Evolutionary conservation across 225 moss, liverwort and hornwort genomes (phyloP).

Genomic region (Physcomitrellopsis africana): DNA sequence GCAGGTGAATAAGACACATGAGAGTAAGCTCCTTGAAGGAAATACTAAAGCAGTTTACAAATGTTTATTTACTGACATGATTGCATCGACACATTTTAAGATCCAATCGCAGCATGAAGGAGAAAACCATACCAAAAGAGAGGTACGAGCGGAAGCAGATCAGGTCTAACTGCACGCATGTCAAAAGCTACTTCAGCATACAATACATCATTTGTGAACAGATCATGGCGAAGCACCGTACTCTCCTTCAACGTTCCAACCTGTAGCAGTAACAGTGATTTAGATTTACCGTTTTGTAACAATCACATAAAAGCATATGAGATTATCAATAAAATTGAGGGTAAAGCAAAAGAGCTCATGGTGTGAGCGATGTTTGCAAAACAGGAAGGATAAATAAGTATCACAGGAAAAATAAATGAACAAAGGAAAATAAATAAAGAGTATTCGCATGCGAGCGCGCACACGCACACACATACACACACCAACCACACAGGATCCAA

Average conservation of each 20-base stretch:
- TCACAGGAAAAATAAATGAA: no score
- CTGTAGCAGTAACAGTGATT: conserved; percentile 37
- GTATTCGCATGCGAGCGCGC: no score
- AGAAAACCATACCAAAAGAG: conserved; percentile 79
- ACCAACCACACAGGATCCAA: no score
- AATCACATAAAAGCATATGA: neutral
- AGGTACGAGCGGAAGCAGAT: conserved; percentile 89
- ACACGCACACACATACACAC: no score
- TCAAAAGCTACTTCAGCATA: conserved; percentile 95
- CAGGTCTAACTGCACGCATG: conserved; percentile 83
- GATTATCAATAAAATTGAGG: neutral
- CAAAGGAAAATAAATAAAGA: no score
- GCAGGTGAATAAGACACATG: neutral
- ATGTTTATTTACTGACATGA: neutral
- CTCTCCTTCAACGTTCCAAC: conserved; percentile 83
- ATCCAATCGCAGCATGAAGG: neutral
- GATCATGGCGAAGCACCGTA: conserved; percentile 81
- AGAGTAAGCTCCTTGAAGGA: neutral
- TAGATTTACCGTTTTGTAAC: neutral
- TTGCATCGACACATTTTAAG: neutral
- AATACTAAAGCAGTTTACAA: conserved; percentile 12
- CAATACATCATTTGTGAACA: conserved; percentile 94
- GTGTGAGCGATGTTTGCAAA: no score
- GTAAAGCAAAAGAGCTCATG: neutral
- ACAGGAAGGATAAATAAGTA: no score